These are phyloP conservation scores for Pythium guiyangense DNA, from an alignment of 352 stramenopile genomes.

Conservation along the genomic window DNA sequence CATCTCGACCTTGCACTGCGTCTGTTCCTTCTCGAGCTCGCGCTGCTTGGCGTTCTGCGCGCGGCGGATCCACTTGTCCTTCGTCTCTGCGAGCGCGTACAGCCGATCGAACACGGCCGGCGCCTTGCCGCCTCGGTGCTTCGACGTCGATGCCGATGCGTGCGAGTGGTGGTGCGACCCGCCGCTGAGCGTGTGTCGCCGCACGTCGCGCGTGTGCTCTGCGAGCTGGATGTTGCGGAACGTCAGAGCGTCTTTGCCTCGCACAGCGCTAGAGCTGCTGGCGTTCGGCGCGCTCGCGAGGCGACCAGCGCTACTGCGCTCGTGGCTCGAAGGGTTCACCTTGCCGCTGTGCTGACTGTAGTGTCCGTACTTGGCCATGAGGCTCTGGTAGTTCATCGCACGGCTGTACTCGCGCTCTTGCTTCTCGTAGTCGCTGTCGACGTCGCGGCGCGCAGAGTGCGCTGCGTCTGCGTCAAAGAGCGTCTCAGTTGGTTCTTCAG, in stretches of 20 bases:
- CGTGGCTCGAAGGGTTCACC: conserved; percentile 22
- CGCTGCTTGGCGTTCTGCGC: conserved; percentile 62
- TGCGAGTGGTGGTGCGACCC: background rate
- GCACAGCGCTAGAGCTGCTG: conserved; percentile 1
- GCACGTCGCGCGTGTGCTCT: conserved; percentile 22
- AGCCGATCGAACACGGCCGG: conserved; percentile 57
- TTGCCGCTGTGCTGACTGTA: conserved; percentile 67
- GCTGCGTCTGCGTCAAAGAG: too few species aligned
- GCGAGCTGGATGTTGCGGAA: conserved; percentile 31
- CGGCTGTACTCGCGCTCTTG: conserved; percentile 44
- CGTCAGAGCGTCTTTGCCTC: conserved; percentile 22
- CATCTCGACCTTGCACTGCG: conserved; percentile 42
- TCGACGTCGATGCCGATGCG: background rate
- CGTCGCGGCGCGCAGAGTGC: background rate
- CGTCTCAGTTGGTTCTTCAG: too few species aligned
- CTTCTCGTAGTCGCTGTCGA: conserved; percentile 2
- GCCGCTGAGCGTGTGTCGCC: conserved; percentile 7
- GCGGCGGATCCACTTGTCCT: conserved; percentile 70
- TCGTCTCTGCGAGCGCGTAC: conserved; percentile 61
- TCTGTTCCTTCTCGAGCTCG: conserved; percentile 44
- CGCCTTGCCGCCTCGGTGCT: conserved; percentile 29
- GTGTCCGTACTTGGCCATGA: conserved; percentile 75
- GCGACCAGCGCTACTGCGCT: too few species aligned
- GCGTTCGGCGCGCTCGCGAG: background rate
- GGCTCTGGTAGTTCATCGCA: conserved; percentile 63